Percentiles rank a stretch among this genome's conserved stretches.
These are phyloP conservation scores for Solanum rostratum DNA, from an alignment of 257 asterid species.

Conservation along the genomic window DNA sequence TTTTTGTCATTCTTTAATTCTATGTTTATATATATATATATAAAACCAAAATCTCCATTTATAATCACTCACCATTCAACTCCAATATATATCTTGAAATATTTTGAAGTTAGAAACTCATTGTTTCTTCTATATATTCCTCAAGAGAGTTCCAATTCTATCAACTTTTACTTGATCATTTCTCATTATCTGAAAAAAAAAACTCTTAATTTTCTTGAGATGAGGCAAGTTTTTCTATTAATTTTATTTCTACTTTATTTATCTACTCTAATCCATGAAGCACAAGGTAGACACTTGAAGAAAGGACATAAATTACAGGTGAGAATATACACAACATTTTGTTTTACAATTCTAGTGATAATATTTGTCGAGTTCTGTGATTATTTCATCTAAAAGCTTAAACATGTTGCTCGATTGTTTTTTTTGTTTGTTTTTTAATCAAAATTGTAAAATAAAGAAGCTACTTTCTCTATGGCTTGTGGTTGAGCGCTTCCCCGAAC, in stretches of 20 bases:
- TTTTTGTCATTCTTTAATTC: neutral
- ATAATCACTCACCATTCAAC: neutral
- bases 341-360: neutral
- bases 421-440: neutral
- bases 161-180: neutral
- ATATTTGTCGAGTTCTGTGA: neutral
- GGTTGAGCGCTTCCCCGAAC: too few relatives aligned
- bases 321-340: neutral
- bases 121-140: neutral
- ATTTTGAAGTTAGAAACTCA: neutral
- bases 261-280: neutral
- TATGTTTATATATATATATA: neutral
- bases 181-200: neutral
- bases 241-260: neutral
- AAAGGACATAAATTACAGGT: neutral
- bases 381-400: neutral
- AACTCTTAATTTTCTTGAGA: neutral
- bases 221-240: neutral
- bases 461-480: neutral
- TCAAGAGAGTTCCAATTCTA: neutral
- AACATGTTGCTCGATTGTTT: neutral
- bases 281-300: neutral
- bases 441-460: neutral
- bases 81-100: neutral
- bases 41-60: neutral